Evolutionary conservation across 352 stramenopile genomes (phyloP), one percentile per base, ranked within the genome.

Genomic region (Phytophthora fragariae): DNA sequence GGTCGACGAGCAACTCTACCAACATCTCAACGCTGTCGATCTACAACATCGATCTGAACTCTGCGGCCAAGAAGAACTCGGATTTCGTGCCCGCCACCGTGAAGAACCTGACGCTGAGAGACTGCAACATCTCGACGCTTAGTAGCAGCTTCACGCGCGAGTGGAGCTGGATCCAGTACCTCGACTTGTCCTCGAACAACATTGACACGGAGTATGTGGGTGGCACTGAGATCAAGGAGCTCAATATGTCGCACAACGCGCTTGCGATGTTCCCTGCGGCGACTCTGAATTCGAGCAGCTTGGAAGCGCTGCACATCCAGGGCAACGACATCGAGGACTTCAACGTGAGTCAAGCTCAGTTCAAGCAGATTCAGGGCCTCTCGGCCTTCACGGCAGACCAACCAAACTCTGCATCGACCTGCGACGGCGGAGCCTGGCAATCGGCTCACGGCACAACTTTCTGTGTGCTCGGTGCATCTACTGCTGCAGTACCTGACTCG

Each of bases 71-170:
- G 27, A 66, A 61, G 1, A 70, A 70, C 31, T 76, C 70, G 5
- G 44, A 62, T n/a, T 85, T 85, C 31, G 57, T 85, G 9, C 79
- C 79, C 21, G 57, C 49, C n/a, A 72, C 73, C 15, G 66, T 78
- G 47, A 85, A 73, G 33, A 76, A 67, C 29, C 54, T 84, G 61
- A 85, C 76, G 5, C 52, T 91, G 62, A 76, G 63, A 21, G 80
- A 83, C 52, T 89, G 80, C 72, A 89, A 86, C 62, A 78, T 91
- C 21, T 80, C 68, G 21, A 71, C 53, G 44, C 67, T 86, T 1
- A 50, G 57, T 5, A 63, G 21, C 21, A 66, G 66, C 19, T 88
- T 91, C 63, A 70, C 80, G 10, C 57, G 68, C 4, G 50, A 69
- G 14, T 78, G 78, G 65, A 70, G 37, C 27, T 54, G 41, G 29